Evolutionary conservation across 2,329 filamentous ascomycete species (phyloP).

Genomic region (Hypoxylon sp.): DNA sequence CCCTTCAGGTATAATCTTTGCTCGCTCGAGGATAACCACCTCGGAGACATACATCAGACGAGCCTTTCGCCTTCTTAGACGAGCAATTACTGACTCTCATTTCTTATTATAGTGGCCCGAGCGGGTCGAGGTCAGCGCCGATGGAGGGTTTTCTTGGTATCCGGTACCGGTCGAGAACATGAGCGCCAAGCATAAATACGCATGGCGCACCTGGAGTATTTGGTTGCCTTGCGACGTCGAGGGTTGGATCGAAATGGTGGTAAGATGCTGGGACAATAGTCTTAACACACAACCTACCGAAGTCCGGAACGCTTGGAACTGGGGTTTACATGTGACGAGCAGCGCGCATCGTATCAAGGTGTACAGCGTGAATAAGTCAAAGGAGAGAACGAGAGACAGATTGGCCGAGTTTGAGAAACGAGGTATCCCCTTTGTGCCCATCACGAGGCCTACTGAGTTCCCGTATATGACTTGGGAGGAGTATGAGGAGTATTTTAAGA

Average conservation of each 20-base stretch:
- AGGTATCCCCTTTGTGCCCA: constrained; percentile 58
- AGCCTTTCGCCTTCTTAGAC: no score
- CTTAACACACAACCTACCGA: constrained; percentile 67
- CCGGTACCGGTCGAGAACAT: constrained; percentile 67
- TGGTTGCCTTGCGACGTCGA: constrained; percentile 70
- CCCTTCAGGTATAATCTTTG: no score
- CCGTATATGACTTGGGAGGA: constrained; percentile 38
- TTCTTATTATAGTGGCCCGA: no score
- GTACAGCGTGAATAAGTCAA: constrained; percentile 68
- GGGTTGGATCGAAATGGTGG: constrained; percentile 67
- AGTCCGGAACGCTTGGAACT: constrained; percentile 67
- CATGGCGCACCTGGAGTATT: constrained; percentile 71
- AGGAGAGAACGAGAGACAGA: constrained; percentile 56
- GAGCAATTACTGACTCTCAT: no score
- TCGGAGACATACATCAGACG: no score
- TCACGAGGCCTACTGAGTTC: constrained; percentile 53
- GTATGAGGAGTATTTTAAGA: constrained; percentile 38
- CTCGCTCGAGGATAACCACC: no score
- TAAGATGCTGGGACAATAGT: constrained; percentile 68
- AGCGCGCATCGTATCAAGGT: constrained; percentile 68
- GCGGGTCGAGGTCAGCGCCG: constrained; percentile 68
- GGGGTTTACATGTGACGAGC: constrained; percentile 71
- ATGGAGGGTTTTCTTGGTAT: constrained; percentile 73
- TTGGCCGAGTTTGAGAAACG: constrained; percentile 61
- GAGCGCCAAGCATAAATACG: constrained; percentile 67